Percentiles rank a stretch among this genome's conserved stretches.
These are phyloP conservation scores for Penicillium janthinellum DNA, from an alignment of 2,329 filamentous ascomycete species.

Conservation along the genomic window DNA sequence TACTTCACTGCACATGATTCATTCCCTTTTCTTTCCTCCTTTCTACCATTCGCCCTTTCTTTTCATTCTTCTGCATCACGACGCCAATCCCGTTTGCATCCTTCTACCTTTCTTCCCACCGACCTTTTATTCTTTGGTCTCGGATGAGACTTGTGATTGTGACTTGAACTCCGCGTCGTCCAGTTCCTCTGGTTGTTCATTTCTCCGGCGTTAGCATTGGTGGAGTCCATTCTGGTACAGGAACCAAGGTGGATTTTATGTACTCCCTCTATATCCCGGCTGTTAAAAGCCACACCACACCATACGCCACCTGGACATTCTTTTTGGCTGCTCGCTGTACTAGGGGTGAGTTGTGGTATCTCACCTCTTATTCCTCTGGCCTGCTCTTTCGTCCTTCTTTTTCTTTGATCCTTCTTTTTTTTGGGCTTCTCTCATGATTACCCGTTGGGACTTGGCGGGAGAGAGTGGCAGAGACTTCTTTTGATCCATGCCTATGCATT, in stretches of 20 bases:
- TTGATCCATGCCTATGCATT: constrained; percentile 28
- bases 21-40: constrained; percentile 16
- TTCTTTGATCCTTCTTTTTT: constrained; percentile 12
- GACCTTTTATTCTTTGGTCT: constrained; percentile 18
- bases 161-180: constrained; percentile 26
- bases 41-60: constrained; percentile 19
- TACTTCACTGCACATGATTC: constrained; percentile 42
- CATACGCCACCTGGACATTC: neutral
- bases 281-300: constrained; percentile 2
- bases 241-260: constrained; percentile 33
- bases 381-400: constrained; percentile 16
- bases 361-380: constrained; percentile 1
- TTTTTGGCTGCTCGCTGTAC: neutral
- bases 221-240: constrained; percentile 38
- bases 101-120: constrained; percentile 6
- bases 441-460: constrained; percentile 11
- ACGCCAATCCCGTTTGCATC: constrained; percentile 2
- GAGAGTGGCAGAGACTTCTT: constrained; percentile 8
- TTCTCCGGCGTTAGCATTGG: constrained; percentile 42
- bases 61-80: constrained; percentile 14
- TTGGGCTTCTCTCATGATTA: constrained; percentile 13
- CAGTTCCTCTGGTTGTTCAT: constrained; percentile 34
- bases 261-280: constrained; percentile 29
- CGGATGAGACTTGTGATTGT: constrained; percentile 27
- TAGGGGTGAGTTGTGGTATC: neutral